Percentiles rank a stretch among this genome's conserved stretches.
phyloP scores from a whole-genome alignment of 164 flowering plant species.

The Sextonia rubra region DNA sequence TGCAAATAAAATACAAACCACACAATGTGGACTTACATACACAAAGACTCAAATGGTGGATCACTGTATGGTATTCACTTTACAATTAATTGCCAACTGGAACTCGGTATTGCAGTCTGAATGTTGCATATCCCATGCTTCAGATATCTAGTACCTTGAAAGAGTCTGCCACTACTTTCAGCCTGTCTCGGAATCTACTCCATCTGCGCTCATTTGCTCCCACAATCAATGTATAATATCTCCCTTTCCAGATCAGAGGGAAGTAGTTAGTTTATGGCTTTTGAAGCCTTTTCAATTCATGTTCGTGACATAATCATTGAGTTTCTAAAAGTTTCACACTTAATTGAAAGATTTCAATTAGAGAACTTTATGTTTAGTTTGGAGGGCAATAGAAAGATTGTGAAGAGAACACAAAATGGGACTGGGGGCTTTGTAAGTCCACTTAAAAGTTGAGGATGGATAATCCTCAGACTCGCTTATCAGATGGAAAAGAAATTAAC shows the following conservation, averaged over 20 bases:
- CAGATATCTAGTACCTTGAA: conserved; percentile 64
- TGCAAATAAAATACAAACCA: neutral
- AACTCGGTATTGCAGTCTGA: neutral
- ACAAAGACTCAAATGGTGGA: neutral
- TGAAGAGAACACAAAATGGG: too few relatives aligned
- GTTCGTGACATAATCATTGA: neutral
- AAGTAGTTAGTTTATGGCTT: neutral
- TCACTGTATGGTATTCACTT: neutral
- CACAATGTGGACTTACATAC: neutral
- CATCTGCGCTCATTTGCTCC: conserved; percentile 78
- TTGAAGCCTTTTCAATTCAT: neutral
- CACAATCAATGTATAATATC: conserved; percentile 69
- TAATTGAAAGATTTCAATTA: too few relatives aligned
- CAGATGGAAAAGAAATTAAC: too few relatives aligned
- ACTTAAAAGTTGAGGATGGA: too few relatives aligned
- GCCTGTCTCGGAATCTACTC: conserved; percentile 55
- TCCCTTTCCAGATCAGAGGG: conserved; percentile 33
- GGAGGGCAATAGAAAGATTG: too few relatives aligned
- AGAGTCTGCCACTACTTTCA: conserved; percentile 84
- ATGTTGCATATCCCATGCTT: conserved; percentile 1
- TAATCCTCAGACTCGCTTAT: too few relatives aligned
- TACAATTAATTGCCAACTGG: neutral
- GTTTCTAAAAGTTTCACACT: too few relatives aligned
- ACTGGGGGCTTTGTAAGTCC: too few relatives aligned
- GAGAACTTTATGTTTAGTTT: too few relatives aligned